A percentile compares a stretch with the other conserved stretches of the same genome.
phyloP scores from a whole-genome alignment of 2,329 filamentous ascomycete genomes.

The Cordyceps tenuipes region DNA sequence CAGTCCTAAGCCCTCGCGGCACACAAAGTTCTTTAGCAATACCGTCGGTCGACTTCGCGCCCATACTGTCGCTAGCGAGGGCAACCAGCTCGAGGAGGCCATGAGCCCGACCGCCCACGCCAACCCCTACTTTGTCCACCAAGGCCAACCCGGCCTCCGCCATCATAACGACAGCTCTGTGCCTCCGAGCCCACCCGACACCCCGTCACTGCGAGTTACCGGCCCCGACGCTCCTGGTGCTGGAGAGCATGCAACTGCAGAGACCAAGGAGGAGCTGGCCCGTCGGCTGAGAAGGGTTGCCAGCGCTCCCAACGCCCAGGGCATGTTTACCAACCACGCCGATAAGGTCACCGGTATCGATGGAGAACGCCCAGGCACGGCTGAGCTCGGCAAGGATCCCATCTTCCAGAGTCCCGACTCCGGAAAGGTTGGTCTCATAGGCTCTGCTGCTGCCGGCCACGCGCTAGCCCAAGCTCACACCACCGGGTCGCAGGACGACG shows the following conservation, averaged over 20 bases:
- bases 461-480: conserved; percentile 21
- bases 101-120: conserved; percentile 88
- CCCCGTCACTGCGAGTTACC: conserved; percentile 67
- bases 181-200: conserved; percentile 86
- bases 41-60: conserved; percentile 82
- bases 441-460: conserved; percentile 20
- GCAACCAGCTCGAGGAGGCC: conserved; percentile 78
- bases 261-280: conserved; percentile 88
- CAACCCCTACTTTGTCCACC: conserved; percentile 96
- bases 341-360: conserved; percentile 30
- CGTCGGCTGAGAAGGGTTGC: conserved; percentile 88
- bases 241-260: conserved; percentile 60
- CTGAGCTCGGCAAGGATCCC: conserved; percentile 78
- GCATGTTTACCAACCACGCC: conserved; percentile 58
- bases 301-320: conserved; percentile 94
- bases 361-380: conserved; percentile 68
- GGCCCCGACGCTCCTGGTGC: conserved; percentile 52
- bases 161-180: conserved; percentile 94
- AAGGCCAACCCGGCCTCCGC: conserved; percentile 84
- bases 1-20: conserved; percentile 58
- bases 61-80: conserved; percentile 85
- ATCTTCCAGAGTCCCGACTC: conserved; percentile 44
- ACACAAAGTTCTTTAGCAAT: conserved; percentile 81
- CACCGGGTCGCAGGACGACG: conserved; percentile 36
- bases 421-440: conserved; percentile 31